Base-by-base conservation (phyloP, 768 basidiomycete genomes). In the Termitomyces sp. region DNA sequence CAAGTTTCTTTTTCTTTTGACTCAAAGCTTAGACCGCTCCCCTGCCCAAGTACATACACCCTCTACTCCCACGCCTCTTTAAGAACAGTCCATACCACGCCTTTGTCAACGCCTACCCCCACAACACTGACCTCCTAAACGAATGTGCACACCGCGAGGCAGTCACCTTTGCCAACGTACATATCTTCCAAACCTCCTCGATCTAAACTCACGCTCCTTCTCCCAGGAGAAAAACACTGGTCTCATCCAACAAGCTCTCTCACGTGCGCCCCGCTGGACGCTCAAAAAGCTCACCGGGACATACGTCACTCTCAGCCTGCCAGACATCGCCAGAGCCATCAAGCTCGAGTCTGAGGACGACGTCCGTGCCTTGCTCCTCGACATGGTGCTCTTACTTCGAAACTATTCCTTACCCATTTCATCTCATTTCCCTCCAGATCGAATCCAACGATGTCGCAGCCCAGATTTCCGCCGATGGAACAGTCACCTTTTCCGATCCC, bases 211-310 rank as follows among this genome's bases (percentile, higher is more conserved):
- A 14, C 37, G 49, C 34, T 25, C 29, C 49, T 10, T 32, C 17
- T 37, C 31, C 56, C 61, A 91, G 85, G 93, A 96, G 46, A 83
- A 81, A 59, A 95, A 88, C 59, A 46, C 84, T 1, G 94, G 94
- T 7, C 77, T 96, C 37, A 72, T 92, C 40, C 71, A 77, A 42
- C 86, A 87, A 63, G 89, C 85, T 2, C 75, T 92, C 32, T 81
- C 83, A 5, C 84, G 85, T 15, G 87, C 91, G 0, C 89, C 91
- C 0, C 80, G 89, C 20, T 94, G 93, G 86, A 77, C 84, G 52
- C 83, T 95, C 66, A 86, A 85, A 73, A 89, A 86, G 70, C 83
- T 95, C 60, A 94, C 89, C 0, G 83, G 83, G 55, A 94, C 94
- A 2, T 96, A 94, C 67, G 79, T 93, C 45, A 92, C 90, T 0